These are phyloP conservation scores for Globisporangium irregulare DNA, from an alignment of 352 stramenopile genomes.

Conservation along the genomic window DNA sequence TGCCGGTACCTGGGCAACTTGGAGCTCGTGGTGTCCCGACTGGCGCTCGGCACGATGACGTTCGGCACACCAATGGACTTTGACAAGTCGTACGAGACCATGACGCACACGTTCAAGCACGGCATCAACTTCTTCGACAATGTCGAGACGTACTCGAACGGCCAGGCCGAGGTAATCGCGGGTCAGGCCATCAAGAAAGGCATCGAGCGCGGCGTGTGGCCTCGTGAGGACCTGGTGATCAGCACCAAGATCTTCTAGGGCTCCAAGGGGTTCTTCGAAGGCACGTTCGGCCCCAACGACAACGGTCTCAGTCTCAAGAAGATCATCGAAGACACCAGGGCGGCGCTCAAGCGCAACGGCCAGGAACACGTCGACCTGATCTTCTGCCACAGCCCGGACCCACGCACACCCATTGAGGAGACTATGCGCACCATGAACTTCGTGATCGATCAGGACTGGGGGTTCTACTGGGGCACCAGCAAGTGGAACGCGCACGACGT, in stretches of 20 bases:
- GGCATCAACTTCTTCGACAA: slow-evolving; percentile 65
- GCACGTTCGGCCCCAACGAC: slow-evolving; percentile 18
- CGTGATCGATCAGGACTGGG: slow-evolving; percentile 33
- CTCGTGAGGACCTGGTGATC: slow-evolving; percentile 50
- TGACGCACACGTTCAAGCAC: slow-evolving; percentile 26
- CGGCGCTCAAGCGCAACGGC: slow-evolving; percentile 36
- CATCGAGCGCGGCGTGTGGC: slow-evolving; percentile 22
- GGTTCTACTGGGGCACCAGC: slow-evolving; percentile 45
- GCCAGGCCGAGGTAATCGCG: slow-evolving; percentile 30
- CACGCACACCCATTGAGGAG: slow-evolving; percentile 29
- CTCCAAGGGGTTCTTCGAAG: slow-evolving; percentile 3
- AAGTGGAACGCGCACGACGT: slow-evolving; percentile 52
- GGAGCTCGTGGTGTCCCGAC: no score
- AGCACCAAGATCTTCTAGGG: slow-evolving; percentile 59
- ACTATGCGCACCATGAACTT: slow-evolving; percentile 46
- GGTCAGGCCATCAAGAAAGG: slow-evolving; percentile 26
- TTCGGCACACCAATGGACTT: slow-evolving; percentile 2
- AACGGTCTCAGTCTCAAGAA: slow-evolving; percentile 35
- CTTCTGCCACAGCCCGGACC: slow-evolving; percentile 44
- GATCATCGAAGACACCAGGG: slow-evolving; percentile 42
- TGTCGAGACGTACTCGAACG: slow-evolving; percentile 34
- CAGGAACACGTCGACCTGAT: slow-evolving; percentile 46
- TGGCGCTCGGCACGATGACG: no score
- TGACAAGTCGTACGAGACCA: slow-evolving; percentile 27
- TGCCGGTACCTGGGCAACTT: no score